Evolutionary conservation across 164 flowering plant species (phyloP).

Genomic region (grape (Vitis vinifera)): DNA sequence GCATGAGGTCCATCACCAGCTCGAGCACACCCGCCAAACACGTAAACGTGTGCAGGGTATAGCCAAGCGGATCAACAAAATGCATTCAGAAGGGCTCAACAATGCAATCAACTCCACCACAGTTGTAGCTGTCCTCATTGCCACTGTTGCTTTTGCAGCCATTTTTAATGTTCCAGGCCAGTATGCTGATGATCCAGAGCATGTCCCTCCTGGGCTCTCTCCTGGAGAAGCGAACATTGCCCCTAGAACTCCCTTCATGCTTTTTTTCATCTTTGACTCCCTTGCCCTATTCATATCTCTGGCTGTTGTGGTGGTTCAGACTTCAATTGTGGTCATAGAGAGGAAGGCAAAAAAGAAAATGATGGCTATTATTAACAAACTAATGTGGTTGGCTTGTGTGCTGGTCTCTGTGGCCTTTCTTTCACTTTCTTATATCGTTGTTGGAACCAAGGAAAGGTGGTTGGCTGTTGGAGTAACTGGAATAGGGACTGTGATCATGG

Average conservation of each 20-base stretch:
- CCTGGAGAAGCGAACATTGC: slow-evolving; percentile 45
- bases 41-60: slow-evolving; percentile 34
- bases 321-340: slow-evolving; percentile 46
- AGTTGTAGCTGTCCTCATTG: slow-evolving; percentile 57
- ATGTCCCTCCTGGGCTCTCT: slow-evolving; percentile 21
- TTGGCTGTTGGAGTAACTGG: slow-evolving; percentile 33
- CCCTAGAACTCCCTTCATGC: slow-evolving; percentile 21
- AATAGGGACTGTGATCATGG: slow-evolving; percentile 40
- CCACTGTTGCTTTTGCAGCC: slow-evolving; percentile 55
- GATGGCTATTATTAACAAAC: slow-evolving; percentile 51
- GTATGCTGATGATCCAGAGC: slow-evolving; percentile 23
- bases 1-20: slow-evolving; percentile 50
- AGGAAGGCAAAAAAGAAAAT: slow-evolving; percentile 45
- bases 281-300: slow-evolving; percentile 51
- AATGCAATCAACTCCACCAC: slow-evolving; percentile 63
- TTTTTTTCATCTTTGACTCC: slow-evolving; percentile 41
- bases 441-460: slow-evolving; percentile 29
- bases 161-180: slow-evolving; percentile 47
- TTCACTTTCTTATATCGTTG: slow-evolving; percentile 38
- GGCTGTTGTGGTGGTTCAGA: slow-evolving; percentile 55
- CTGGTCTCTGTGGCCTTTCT: slow-evolving; percentile 43
- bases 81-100: slow-evolving; percentile 55
- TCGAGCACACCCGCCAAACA: slow-evolving; percentile 50
- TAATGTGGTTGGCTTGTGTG: slow-evolving; percentile 60
- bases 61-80: slow-evolving; percentile 48